phyloP scores from a whole-genome alignment of 2,329 filamentous ascomycete genomes.

The Lecanosticta acicola region DNA sequence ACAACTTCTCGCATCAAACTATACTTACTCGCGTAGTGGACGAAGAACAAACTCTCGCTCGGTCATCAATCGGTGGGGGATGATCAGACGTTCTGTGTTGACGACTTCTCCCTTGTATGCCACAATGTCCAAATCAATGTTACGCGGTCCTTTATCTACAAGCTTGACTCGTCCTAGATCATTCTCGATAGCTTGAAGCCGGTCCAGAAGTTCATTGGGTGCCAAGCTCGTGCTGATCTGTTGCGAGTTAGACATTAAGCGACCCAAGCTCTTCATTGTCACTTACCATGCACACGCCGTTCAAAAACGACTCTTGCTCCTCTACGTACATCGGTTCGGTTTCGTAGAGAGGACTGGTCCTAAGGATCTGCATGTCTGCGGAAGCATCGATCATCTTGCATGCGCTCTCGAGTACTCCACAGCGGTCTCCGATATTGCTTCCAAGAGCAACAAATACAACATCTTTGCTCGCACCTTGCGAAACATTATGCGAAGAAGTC shows the following conservation, averaged over 20 bases:
- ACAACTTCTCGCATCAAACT: not conserved
- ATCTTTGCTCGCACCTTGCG: no score
- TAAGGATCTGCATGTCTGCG: constrained; percentile 64
- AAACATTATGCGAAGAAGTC: no score
- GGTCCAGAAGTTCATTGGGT: constrained; percentile 70
- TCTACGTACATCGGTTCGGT: constrained; percentile 95
- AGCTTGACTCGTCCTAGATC: constrained; percentile 73
- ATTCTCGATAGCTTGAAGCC: constrained; percentile 78
- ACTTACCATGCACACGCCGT: constrained; percentile 84
- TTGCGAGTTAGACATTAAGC: not conserved
- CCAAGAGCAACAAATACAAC: constrained; percentile 82
- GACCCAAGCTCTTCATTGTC: not conserved
- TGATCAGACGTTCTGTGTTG: constrained; percentile 64
- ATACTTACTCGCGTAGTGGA: constrained; percentile 68
- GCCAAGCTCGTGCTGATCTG: constrained; percentile 75
- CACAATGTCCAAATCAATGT: constrained; percentile 90
- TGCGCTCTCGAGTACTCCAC: constrained; percentile 78
- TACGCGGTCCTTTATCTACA: constrained; percentile 88
- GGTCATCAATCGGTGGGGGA: constrained; percentile 79
- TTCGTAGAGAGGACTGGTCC: constrained; percentile 87
- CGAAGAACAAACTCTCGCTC: constrained; percentile 92
- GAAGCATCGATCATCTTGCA: constrained; percentile 66
- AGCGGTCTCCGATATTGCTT: constrained; percentile 83
- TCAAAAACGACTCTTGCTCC: constrained; percentile 82
- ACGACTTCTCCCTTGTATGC: constrained; percentile 67